These are phyloP conservation scores for Colletotrichum gloeosporioides DNA, from an alignment of 2,329 filamentous ascomycete genomes.

Conservation along the genomic window DNA sequence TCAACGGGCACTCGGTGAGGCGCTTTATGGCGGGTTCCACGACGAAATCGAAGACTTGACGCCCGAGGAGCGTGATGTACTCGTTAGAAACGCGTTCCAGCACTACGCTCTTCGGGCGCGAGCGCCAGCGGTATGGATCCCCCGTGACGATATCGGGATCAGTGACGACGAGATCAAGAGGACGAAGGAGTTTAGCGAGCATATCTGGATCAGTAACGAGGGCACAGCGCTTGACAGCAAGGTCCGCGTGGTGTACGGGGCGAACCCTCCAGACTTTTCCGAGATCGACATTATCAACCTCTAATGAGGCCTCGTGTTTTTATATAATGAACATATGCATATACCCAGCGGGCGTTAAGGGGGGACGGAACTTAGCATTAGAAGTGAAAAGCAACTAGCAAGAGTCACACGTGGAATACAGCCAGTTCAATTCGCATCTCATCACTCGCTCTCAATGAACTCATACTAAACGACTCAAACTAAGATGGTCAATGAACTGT, in stretches of 20 bases:
- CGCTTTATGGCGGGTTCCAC: slow-evolving; percentile 84
- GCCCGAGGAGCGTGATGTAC: slow-evolving; percentile 83
- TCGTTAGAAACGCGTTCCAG: slow-evolving; percentile 88
- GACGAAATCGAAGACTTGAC: slow-evolving; percentile 96
- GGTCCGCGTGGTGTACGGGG: slow-evolving; percentile 81
- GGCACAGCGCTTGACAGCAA: slow-evolving; percentile 87
- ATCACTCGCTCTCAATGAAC: neutral
- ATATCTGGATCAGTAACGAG: slow-evolving; percentile 94
- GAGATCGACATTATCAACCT: slow-evolving; percentile 86
- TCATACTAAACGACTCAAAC: neutral
- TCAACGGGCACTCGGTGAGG: slow-evolving; percentile 76
- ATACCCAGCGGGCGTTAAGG: slow-evolving; percentile 19
- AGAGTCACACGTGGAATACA: neutral
- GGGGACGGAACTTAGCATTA: neutral
- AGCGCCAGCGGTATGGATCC: slow-evolving; percentile 92
- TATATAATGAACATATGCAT: slow-evolving; percentile 6
- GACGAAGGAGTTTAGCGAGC: slow-evolving; percentile 76
- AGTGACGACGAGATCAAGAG: slow-evolving; percentile 88
- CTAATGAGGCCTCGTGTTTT: slow-evolving; percentile 37
- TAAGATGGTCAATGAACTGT: neutral
- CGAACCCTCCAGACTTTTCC: slow-evolving; percentile 87
- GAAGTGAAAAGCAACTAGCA: neutral
- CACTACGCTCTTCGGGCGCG: slow-evolving; percentile 86
- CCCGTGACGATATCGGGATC: slow-evolving; percentile 86
- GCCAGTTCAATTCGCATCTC: neutral